These are phyloP conservation scores for Russula brevipes DNA, from an alignment of 768 basidiomycete genomes.

Conservation along the genomic window DNA sequence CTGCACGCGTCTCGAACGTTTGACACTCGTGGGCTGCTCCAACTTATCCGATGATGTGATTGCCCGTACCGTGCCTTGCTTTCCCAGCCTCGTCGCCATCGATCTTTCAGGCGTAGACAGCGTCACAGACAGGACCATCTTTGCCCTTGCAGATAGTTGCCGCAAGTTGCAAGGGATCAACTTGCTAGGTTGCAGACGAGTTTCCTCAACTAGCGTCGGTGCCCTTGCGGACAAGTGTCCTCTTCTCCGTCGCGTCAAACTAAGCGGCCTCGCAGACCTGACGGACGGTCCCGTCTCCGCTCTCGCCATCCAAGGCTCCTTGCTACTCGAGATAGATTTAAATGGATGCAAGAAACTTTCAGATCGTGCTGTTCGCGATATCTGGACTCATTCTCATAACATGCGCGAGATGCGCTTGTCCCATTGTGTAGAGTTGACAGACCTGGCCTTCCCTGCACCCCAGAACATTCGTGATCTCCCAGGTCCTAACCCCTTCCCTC, in stretches of 20 bases:
- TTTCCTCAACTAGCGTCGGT: slow-evolving; percentile 73
- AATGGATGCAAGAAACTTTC: slow-evolving; percentile 76
- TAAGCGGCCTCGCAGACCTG: slow-evolving; percentile 68
- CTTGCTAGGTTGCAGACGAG: slow-evolving; percentile 71
- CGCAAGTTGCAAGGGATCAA: slow-evolving; percentile 88
- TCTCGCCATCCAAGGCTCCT: slow-evolving; percentile 72
- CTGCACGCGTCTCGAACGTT: slow-evolving; percentile 80
- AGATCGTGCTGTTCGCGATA: slow-evolving; percentile 69
- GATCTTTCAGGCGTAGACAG: slow-evolving; percentile 73
- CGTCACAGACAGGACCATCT: slow-evolving; percentile 66
- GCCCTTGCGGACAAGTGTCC: slow-evolving; percentile 73
- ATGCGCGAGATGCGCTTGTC: slow-evolving; percentile 91
- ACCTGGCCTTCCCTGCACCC: slow-evolving; percentile 79
- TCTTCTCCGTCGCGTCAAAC: slow-evolving; percentile 82
- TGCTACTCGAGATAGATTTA: slow-evolving; percentile 92
- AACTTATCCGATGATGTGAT: slow-evolving; percentile 62
- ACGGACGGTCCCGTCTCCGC: slow-evolving; percentile 74
- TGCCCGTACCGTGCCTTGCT: slow-evolving; percentile 56
- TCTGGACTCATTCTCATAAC: slow-evolving; percentile 74
- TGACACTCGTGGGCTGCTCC: slow-evolving; percentile 80
- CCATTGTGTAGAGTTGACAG: slow-evolving; percentile 71
- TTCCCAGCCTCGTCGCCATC: slow-evolving; percentile 76
- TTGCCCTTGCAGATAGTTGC: slow-evolving; percentile 64
- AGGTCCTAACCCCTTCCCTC: slow-evolving; percentile 33
- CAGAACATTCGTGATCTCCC: slow-evolving; percentile 41